Conservation (phyloP, 139 green algal species). For the Astrephomene gubernaculifera region DNA sequence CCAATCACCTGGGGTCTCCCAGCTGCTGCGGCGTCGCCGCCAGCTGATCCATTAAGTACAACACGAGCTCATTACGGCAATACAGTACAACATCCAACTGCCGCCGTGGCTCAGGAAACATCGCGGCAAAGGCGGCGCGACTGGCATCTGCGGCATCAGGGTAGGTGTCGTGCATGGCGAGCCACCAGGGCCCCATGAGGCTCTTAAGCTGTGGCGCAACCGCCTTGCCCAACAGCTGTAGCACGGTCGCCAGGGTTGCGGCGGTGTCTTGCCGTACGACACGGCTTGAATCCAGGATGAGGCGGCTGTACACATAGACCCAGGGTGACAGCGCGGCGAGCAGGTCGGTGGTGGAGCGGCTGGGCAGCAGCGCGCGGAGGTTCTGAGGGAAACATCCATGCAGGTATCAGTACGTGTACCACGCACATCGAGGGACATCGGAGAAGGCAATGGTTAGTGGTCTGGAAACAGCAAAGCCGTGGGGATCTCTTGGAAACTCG, state of each 20-base stretch:
- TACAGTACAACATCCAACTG: constrained; percentile 70
- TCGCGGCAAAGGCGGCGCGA: constrained; percentile 57
- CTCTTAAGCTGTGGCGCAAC: constrained; percentile 64
- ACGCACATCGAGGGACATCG: neutral
- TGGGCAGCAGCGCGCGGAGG: constrained; percentile 56
- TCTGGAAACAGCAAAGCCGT: neutral
- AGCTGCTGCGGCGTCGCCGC: constrained; percentile 61
- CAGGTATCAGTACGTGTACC: too few species aligned
- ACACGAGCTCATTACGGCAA: constrained; percentile 65
- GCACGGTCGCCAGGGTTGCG: constrained; percentile 59
- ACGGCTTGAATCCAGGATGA: constrained; percentile 78
- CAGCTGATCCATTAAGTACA: constrained; percentile 64
- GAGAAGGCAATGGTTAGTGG: neutral
- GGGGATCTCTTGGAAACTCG: neutral
- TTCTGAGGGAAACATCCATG: too few species aligned
- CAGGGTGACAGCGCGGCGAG: constrained; percentile 70
- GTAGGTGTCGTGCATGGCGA: constrained; percentile 76
- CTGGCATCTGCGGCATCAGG: constrained; percentile 72
- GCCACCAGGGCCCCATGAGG: constrained; percentile 77
- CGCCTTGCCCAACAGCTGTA: constrained; percentile 49
- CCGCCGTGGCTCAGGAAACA: constrained; percentile 62
- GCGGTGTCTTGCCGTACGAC: constrained; percentile 73
- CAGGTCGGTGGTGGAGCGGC: constrained; percentile 48
- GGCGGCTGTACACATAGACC: constrained; percentile 73
- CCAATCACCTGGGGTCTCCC: constrained; percentile 68